Evolutionary conservation across 768 basidiomycete species (phyloP).

Genomic region (Cyathus striatus): DNA sequence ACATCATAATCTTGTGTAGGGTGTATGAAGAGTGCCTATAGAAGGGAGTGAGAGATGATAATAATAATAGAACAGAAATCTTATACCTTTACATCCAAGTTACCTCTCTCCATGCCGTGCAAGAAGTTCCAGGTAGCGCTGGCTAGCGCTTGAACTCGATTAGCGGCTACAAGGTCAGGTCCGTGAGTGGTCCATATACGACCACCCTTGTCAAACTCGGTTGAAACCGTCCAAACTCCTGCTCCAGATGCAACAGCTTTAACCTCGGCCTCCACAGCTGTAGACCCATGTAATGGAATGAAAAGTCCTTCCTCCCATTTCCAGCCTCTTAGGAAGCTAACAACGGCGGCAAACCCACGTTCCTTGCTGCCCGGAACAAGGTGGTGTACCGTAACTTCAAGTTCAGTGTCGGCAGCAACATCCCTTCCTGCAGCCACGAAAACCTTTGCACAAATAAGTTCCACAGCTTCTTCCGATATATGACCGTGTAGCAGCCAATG

Average conservation of each 20-base stretch:
- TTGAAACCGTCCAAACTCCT: slow-evolving; percentile 73
- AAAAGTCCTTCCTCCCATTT: slow-evolving; percentile 71
- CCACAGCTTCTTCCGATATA: slow-evolving; percentile 73
- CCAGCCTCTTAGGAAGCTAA: slow-evolving; percentile 79
- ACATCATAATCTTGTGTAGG: slow-evolving; percentile 85
- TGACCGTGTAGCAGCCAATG: slow-evolving; percentile 83
- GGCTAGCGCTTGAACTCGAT: slow-evolving; percentile 68
- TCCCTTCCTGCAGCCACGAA: slow-evolving; percentile 56
- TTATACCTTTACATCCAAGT: slow-evolving; percentile 55
- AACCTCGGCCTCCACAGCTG: slow-evolving; percentile 18
- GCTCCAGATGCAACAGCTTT: slow-evolving; percentile 11
- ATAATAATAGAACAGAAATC: slow-evolving; percentile 2
- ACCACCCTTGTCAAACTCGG: slow-evolving; percentile 72
- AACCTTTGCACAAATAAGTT: slow-evolving; percentile 76
- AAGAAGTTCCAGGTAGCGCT: slow-evolving; percentile 66
- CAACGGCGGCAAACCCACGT: slow-evolving; percentile 69
- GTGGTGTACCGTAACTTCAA: slow-evolving; percentile 27
- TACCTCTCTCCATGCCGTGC: slow-evolving; percentile 42
- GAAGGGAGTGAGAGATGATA: neutral
- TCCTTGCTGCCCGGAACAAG: slow-evolving; percentile 71
- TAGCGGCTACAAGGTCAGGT: slow-evolving; percentile 69
- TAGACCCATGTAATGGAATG: slow-evolving; percentile 63
- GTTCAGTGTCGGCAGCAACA: slow-evolving; percentile 22
- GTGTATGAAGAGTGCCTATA: slow-evolving; percentile 79
- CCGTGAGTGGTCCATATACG: slow-evolving; percentile 68